Base-by-base conservation (phyloP, 1,284 basidiomycete species). In the Grifola frondosa region DNA sequence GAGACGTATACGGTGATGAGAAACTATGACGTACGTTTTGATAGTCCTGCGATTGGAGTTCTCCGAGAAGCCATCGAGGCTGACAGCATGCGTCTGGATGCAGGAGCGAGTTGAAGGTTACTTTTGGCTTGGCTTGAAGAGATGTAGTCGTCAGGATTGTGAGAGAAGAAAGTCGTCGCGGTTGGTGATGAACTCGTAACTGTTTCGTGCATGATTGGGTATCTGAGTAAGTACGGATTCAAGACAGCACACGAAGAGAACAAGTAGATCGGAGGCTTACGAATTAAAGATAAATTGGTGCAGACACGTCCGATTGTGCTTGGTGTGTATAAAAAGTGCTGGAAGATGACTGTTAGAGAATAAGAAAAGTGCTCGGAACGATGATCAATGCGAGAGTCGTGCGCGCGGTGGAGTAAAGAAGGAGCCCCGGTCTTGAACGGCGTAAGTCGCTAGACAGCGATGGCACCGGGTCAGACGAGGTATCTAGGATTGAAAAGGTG, bases 261-360 rank as follows among this genome's bases (percentile, higher is more conserved):
- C 23, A 48, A 30, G 42, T 29, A 38, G 25, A 40, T 38, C 37
- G 44, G 42, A 28, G 36, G 69, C 73, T 68, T 58, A 77, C 81
- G 72, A 75, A 76, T 77, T 75, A 80, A 78, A 74, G 77, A 84
- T 75, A 73, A 67, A 65, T 65, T 61, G 66, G 61, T 61, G 71
- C 62, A 56, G 61, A 49, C 46, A 55, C 62, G 67, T 72, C 65
- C 68, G 65, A 70, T 66, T 71, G 68, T 62, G 65, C 61, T 69
- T 67, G 69, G 69, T 67, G n/a, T n/a, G 68, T 71, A 73, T 74
- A 77, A 63, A 69, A 67, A 67, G 53, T 60, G 65, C 57, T 62
- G 63, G 61, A 39, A 59, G 60, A 59, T 62, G 67, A 65, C 68
- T 68, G 60, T 56, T 58, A 71, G 61, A 61, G 74, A 76, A 75